Conservation (phyloP, 176 grass and related monocot genomes). For the Juncus effusus region DNA sequence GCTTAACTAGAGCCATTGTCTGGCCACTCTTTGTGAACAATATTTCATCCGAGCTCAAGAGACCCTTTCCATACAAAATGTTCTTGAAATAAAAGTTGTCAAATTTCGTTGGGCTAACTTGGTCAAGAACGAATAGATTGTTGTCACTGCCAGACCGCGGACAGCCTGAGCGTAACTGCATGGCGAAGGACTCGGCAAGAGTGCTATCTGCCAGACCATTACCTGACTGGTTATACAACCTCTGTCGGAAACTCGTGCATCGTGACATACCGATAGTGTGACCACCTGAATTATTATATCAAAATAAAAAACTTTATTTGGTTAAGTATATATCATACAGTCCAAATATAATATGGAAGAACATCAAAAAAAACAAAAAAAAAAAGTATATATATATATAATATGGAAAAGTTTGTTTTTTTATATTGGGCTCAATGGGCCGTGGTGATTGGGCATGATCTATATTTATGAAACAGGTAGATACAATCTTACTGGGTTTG, state of each 20-base stretch:
- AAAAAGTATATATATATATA: no score
- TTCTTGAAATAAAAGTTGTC: constrained; percentile 55
- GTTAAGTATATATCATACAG: no score
- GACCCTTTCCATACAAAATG: constrained; percentile 32
- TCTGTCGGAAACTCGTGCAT: constrained; percentile 37
- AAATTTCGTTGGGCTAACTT: constrained; percentile 33
- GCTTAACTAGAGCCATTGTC: constrained; percentile 29
- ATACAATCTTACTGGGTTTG: no score
- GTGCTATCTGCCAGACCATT: constrained; percentile 37
- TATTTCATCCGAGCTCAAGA: constrained; percentile 43
- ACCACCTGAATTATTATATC: constrained; percentile 21
- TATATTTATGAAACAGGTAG: no score
- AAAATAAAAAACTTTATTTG: not conserved
- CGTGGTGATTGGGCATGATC: no score
- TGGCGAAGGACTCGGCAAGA: constrained; percentile 25
- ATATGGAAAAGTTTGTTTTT: no score
- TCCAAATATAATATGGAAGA: no score
- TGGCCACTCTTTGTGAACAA: constrained; percentile 28
- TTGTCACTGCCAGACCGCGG: constrained; percentile 34
- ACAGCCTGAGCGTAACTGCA: constrained; percentile 26
- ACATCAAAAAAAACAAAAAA: no score
- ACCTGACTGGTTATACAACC: constrained; percentile 39
- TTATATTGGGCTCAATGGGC: no score
- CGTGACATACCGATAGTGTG: constrained; percentile 43
- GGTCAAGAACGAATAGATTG: constrained; percentile 34